Conservation (phyloP, 78 protist species). For the Planoprotostelium fungivorum region DNA sequence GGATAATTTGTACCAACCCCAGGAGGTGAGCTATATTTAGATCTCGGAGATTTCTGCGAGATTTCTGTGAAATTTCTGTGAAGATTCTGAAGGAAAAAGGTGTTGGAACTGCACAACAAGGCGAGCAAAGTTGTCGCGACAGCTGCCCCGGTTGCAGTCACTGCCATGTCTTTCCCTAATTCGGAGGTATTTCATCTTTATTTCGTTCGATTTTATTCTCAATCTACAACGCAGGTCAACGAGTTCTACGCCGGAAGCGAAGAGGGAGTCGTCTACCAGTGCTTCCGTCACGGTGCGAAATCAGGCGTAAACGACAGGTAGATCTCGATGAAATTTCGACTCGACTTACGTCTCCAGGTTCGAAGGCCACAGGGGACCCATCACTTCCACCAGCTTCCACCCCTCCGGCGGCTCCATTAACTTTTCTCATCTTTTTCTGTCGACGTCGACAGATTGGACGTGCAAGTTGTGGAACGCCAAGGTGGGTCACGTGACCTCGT, state of each 20-base stretch:
- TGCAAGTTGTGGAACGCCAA: constrained; percentile 58
- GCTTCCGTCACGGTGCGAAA: constrained; percentile 44
- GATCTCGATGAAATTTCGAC: not conserved
- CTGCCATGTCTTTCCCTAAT: constrained; percentile 24
- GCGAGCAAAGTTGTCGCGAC: not conserved
- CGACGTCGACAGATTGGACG: constrained; percentile 79
- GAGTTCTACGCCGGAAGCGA: constrained; percentile 71
- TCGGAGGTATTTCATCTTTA: not conserved
- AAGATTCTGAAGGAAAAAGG: not conserved
- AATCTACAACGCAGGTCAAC: constrained; percentile 1
- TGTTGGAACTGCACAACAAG: not conserved
- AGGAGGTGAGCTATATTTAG: constrained; percentile 19
- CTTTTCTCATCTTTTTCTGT: constrained; percentile 53
- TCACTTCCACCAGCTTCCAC: constrained; percentile 66
- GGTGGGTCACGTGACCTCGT: not conserved
- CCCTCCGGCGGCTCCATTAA: constrained; percentile 40
- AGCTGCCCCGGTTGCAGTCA: constrained; percentile 9
- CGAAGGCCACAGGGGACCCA: constrained; percentile 72
- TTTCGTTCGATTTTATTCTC: not conserved
- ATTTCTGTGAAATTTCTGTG: not conserved
- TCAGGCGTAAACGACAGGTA: constrained; percentile 23
- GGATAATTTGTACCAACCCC: constrained; percentile 72
- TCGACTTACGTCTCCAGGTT: not conserved
- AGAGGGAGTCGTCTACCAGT: constrained; percentile 63
- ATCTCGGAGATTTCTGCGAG: not conserved